A percentile compares a stretch with the other conserved stretches of the same genome.
phyloP scores from a whole-genome alignment of 179 eudicot genomes.

The Actinidia arguta region DNA sequence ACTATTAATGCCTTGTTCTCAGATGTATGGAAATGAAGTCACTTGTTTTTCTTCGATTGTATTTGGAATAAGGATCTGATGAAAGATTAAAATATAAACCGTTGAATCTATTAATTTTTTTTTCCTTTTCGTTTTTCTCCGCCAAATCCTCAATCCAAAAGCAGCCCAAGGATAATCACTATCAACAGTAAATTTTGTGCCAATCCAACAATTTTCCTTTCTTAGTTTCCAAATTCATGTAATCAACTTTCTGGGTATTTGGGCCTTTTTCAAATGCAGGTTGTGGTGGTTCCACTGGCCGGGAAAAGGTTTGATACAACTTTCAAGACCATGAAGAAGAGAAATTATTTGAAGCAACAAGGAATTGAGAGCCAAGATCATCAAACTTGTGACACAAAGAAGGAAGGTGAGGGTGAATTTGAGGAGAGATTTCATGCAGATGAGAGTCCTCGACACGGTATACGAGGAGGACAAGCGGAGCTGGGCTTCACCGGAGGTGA shows the following conservation, averaged over 20 bases:
- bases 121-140: no score
- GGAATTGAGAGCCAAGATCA: neutral
- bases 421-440: slow-evolving; percentile 13
- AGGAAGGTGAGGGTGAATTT: neutral
- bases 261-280: neutral
- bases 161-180: no score
- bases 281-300: slow-evolving; percentile 17
- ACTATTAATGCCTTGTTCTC: slow-evolving; percentile 11
- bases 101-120: no score
- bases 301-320: slow-evolving; percentile 5
- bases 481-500: slow-evolving; percentile 13
- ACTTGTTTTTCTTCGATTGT: neutral
- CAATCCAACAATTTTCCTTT: neutral
- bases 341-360: neutral
- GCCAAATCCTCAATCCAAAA: no score
- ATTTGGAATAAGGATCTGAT: no score
- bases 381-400: neutral
- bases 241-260: neutral
- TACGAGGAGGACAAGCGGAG: slow-evolving; percentile 19
- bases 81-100: no score
- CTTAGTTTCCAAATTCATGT: no score
- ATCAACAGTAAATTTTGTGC: slow-evolving; percentile 1
- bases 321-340: neutral
- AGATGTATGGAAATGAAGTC: slow-evolving; percentile 5
- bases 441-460: slow-evolving; percentile 23